A percentile compares a stretch with the other conserved stretches of the same genome.
phyloP scores from a whole-genome alignment of 106 monocot species.

The Chionographis japonica region DNA sequence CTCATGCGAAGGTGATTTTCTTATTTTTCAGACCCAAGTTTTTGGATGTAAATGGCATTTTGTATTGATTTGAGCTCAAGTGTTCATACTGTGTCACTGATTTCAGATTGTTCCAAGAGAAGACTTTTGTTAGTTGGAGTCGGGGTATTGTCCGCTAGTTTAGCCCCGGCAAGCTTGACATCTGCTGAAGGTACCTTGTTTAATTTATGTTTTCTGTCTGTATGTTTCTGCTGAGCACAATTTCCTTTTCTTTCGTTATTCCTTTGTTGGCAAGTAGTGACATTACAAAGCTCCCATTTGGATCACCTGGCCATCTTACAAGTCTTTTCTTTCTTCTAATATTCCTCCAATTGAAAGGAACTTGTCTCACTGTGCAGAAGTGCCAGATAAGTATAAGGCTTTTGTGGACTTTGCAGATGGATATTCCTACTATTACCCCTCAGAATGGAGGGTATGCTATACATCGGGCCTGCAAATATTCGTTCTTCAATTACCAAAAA shows the following conservation, averaged over 20 bases:
- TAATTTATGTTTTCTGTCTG: neutral
- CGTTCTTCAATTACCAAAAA: neutral
- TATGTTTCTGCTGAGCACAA: too few relatives aligned
- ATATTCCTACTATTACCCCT: slow-evolving; percentile 80
- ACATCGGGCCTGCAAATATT: neutral
- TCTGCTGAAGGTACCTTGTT: slow-evolving; percentile 66
- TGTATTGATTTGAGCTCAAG: too few relatives aligned
- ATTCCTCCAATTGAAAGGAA: neutral
- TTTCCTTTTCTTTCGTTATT: too few relatives aligned
- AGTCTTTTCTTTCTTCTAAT: neutral
- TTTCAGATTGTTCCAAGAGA: slow-evolving; percentile 47
- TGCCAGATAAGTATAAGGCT: slow-evolving; percentile 56
- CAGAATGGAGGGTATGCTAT: slow-evolving; percentile 81
- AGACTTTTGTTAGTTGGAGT: slow-evolving; percentile 46
- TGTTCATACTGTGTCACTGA: neutral
- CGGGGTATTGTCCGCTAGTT: slow-evolving; percentile 31
- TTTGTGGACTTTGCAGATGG: slow-evolving; percentile 83
- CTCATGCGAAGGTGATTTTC: too few relatives aligned
- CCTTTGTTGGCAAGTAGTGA: too few relatives aligned
- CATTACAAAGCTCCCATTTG: neutral
- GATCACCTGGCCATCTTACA: neutral
- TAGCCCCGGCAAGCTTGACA: slow-evolving; percentile 31
- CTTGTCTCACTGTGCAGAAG: slow-evolving; percentile 36
- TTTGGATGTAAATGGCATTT: too few relatives aligned
- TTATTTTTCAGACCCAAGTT: too few relatives aligned